Conservation (phyloP, 148 eudicot genomes). For the Silene uniflora region DNA sequence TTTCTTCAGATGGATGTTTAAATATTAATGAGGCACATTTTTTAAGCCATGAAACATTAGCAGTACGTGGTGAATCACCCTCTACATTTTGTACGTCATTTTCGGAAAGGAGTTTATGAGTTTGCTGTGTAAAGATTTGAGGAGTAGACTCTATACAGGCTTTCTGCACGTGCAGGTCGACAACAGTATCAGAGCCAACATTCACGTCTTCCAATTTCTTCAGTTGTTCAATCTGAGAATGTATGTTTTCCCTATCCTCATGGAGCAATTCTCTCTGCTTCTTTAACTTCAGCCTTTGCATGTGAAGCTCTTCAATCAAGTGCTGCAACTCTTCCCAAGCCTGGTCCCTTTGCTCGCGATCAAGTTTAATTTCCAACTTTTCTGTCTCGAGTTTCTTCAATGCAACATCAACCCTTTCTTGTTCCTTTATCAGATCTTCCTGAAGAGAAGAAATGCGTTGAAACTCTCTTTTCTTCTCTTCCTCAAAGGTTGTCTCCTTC, state of each 20-base stretch:
- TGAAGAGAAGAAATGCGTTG: slow-evolving; percentile 47
- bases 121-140: slow-evolving; percentile 29
- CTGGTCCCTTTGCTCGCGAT: slow-evolving; percentile 70
- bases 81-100: slow-evolving; percentile 26
- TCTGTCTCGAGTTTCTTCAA: slow-evolving; percentile 69
- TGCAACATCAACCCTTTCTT: slow-evolving; percentile 54
- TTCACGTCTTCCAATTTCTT: slow-evolving; percentile 66
- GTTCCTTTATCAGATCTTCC: slow-evolving; percentile 59
- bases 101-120: slow-evolving; percentile 19
- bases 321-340: slow-evolving; percentile 82
- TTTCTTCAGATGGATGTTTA: slow-evolving; percentile 26
- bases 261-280: slow-evolving; percentile 82
- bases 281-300: slow-evolving; percentile 80
- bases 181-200: slow-evolving; percentile 39
- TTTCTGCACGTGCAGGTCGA: slow-evolving; percentile 33
- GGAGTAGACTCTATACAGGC: slow-evolving; percentile 27
- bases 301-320: slow-evolving; percentile 73
- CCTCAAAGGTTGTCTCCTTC: slow-evolving; percentile 68
- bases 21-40: slow-evolving; percentile 46
- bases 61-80: slow-evolving; percentile 44
- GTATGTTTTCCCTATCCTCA: slow-evolving; percentile 66
- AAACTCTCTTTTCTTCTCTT: slow-evolving; percentile 73
- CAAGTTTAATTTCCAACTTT: slow-evolving; percentile 71
- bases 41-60: slow-evolving; percentile 66
- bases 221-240: slow-evolving; percentile 62